These are phyloP conservation scores for Tylopilus vinaceipallidus DNA, from an alignment of 768 basidiomycete genomes.

Conservation along the genomic window DNA sequence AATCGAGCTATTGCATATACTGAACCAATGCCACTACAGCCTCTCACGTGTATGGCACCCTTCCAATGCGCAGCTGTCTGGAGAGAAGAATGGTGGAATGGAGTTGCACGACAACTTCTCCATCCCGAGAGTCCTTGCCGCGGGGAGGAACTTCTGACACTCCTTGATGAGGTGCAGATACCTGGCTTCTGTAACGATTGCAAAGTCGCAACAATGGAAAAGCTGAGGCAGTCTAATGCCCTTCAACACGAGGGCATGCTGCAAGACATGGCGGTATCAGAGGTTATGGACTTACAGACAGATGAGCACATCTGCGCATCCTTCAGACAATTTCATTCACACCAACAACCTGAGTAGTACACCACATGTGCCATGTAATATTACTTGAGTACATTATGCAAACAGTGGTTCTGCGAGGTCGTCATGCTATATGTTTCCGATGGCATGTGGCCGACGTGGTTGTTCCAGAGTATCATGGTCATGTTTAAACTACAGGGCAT, in stretches of 20 bases:
- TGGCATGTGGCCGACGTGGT: constrained; percentile 82
- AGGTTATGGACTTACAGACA: not conserved
- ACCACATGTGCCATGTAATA: too few relatives aligned
- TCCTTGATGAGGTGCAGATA: not conserved
- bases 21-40: not conserved
- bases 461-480: constrained; percentile 87
- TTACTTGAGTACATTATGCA: too few relatives aligned
- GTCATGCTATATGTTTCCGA: constrained; percentile 74
- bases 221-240: not conserved
- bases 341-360: too few relatives aligned
- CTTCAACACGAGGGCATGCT: not conserved
- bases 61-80: not conserved
- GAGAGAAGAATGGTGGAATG: constrained; percentile 15
- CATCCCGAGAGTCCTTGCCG: constrained; percentile 3
- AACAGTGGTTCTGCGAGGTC: constrained; percentile 42
- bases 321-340: too few relatives aligned
- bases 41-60: not conserved
- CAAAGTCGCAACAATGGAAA: not conserved
- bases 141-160: not conserved
- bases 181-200: not conserved
- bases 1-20: constrained; percentile 5
- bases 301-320: not conserved
- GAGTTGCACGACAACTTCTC: not conserved
- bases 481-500: constrained; percentile 92
- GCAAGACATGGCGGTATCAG: not conserved